phyloP scores from a whole-genome alignment of 495 filamentous ascomycete genomes.

The Coniosporium apollinis region DNA sequence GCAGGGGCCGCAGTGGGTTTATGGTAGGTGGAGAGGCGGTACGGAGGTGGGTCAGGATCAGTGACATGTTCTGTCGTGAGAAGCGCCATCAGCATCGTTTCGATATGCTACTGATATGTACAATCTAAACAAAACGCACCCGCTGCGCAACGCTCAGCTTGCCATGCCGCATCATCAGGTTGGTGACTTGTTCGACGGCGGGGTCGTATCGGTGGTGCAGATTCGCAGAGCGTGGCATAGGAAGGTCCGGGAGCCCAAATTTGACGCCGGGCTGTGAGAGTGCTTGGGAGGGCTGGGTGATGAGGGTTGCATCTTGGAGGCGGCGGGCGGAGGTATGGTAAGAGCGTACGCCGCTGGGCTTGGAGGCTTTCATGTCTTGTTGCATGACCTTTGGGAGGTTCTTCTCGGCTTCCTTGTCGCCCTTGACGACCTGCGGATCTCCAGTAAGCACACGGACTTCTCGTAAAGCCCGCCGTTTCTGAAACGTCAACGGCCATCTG shows the following conservation, averaged over 20 bases:
- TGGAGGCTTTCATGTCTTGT: conserved; percentile 29
- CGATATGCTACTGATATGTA: background rate
- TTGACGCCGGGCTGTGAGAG: conserved; percentile 38
- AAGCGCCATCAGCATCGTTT: conserved; percentile 5
- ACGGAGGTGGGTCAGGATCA: conserved; percentile 75
- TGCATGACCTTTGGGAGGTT: conserved; percentile 54
- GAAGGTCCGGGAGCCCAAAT: conserved; percentile 51
- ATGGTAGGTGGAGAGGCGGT: conserved; percentile 59
- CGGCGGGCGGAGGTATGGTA: conserved; percentile 40
- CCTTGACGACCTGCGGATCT: conserved; percentile 40
- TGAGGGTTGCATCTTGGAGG: conserved; percentile 15
- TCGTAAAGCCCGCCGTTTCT: no score
- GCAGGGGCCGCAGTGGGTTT: conserved; percentile 48
- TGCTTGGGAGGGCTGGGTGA: background rate
- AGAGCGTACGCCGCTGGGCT: conserved; percentile 31
- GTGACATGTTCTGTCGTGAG: conserved; percentile 60
- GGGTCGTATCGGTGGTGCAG: conserved; percentile 66
- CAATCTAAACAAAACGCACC: conserved; percentile 30
- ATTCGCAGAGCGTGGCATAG: conserved; percentile 41
- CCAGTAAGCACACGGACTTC: background rate
- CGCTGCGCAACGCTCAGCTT: conserved; percentile 69
- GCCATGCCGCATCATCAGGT: conserved; percentile 77
- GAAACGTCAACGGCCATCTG: conserved; percentile 1
- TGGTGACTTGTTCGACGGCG: conserved; percentile 69
- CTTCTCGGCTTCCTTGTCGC: conserved; percentile 42